Conservation (phyloP, 306 rosid genomes). For the Mimosa pudica region DNA sequence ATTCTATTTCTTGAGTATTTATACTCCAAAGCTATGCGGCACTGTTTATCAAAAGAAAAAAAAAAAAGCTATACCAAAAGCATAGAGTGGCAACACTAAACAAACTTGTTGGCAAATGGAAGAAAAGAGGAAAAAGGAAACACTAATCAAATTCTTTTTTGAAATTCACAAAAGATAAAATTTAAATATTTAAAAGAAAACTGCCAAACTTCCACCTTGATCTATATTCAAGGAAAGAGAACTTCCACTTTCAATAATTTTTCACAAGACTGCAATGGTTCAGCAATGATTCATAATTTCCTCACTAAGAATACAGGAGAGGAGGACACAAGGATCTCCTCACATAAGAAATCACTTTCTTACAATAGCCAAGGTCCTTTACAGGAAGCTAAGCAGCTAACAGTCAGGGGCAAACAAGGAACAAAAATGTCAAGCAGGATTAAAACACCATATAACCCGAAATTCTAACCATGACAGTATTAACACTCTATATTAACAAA, state of each 20-base stretch:
- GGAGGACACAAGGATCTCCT: background rate
- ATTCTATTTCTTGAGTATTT: background rate
- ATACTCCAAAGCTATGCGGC: background rate
- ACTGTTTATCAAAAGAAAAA: no score
- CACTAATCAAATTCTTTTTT: background rate
- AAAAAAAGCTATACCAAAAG: background rate
- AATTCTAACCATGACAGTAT: background rate
- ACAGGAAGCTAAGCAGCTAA: background rate
- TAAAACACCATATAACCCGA: background rate
- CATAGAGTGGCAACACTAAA: background rate
- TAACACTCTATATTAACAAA: conserved; percentile 1
- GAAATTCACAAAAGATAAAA: background rate
- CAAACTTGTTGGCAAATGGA: background rate
- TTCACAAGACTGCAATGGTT: background rate
- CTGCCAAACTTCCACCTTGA: background rate
- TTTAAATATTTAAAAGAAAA: background rate
- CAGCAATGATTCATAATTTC: background rate
- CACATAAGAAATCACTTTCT: background rate
- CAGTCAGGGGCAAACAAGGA: background rate
- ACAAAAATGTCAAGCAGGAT: background rate
- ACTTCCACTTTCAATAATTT: background rate
- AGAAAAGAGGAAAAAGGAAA: background rate
- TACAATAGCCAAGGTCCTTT: background rate
- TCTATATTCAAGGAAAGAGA: background rate
- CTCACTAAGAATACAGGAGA: background rate